Evolutionary conservation across 1,284 basidiomycete species (phyloP).

Genomic region (Ganoderma sinense): DNA sequence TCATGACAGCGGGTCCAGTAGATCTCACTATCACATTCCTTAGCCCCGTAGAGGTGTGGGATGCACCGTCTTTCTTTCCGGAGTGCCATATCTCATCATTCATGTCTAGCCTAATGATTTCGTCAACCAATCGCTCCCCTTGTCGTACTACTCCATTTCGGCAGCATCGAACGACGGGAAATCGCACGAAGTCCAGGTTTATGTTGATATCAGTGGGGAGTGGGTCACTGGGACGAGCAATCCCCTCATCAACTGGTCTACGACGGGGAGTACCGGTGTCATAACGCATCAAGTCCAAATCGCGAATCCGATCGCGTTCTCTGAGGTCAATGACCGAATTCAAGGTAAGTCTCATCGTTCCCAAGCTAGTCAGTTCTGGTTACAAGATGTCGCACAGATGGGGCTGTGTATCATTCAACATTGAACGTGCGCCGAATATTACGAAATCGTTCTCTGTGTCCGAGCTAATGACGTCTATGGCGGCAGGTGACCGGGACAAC

Average conservation of each 20-base stretch:
- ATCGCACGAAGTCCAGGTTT: slow-evolving; percentile 63
- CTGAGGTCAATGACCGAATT: not conserved
- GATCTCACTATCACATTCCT: slow-evolving; percentile 66
- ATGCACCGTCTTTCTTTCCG: not conserved
- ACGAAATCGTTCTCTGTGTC: no score
- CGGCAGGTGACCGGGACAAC: slow-evolving; percentile 22
- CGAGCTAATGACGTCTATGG: not conserved
- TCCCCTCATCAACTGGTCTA: slow-evolving; percentile 57
- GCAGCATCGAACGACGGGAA: slow-evolving; percentile 59
- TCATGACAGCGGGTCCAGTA: slow-evolving; percentile 64
- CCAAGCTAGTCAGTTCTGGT: slow-evolving; percentile 31
- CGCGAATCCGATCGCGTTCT: not conserved
- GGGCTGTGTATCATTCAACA: slow-evolving; percentile 3
- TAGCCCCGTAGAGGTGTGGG: slow-evolving; percentile 66
- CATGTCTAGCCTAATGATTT: slow-evolving; percentile 59
- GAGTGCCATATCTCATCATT: slow-evolving; percentile 6
- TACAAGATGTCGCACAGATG: not conserved
- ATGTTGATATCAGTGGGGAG: slow-evolving; percentile 71
- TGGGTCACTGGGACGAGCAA: slow-evolving; percentile 67
- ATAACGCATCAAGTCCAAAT: not conserved
- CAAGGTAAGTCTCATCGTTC: not conserved
- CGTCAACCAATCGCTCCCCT: slow-evolving; percentile 65
- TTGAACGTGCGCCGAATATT: not conserved
- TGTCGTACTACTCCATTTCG: slow-evolving; percentile 66
- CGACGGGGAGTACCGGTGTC: not conserved